A percentile compares a stretch with the other conserved stretches of the same genome.
phyloP scores from a whole-genome alignment of 1,284 basidiomycete species.

The Pyrrhoderma noxium region DNA sequence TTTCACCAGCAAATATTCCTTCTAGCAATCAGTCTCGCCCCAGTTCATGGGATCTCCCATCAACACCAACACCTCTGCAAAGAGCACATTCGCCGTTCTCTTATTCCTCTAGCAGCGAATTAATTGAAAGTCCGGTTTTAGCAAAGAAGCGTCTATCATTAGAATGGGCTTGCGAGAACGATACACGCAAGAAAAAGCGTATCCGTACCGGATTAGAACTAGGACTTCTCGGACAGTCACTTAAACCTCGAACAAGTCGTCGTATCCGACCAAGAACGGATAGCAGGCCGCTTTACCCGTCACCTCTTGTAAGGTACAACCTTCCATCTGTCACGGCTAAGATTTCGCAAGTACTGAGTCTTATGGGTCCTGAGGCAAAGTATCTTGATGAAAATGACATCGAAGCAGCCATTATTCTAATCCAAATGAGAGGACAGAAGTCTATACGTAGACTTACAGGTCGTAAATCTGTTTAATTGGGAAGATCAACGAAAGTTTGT shows the following conservation, averaged over 20 bases:
- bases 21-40: not conserved
- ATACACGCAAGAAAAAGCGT: constrained; percentile 21
- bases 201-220: constrained; percentile 17
- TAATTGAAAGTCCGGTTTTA: no score
- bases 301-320: not conserved
- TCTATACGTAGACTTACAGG: no score
- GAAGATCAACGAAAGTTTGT: no score
- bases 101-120: not conserved
- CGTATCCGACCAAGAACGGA: constrained; percentile 12
- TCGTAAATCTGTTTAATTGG: no score
- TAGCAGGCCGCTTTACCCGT: constrained; percentile 7
- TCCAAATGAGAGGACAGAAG: no score
- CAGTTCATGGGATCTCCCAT: constrained; percentile 21
- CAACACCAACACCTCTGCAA: constrained; percentile 20
- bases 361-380: not conserved
- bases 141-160: constrained; percentile 23
- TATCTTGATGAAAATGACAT: not conserved
- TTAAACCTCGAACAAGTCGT: not conserved
- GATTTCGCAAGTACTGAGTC: not conserved
- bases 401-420: no score
- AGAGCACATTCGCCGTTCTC: not conserved
- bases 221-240: not conserved
- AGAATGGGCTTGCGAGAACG: constrained; percentile 42
- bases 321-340: no score
- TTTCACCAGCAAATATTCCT: not conserved